A percentile compares a stretch with the other conserved stretches of the same genome.
Conservation (phyloP, 176 grass and related monocot genomes). For the Hordeum vulgare region DNA sequence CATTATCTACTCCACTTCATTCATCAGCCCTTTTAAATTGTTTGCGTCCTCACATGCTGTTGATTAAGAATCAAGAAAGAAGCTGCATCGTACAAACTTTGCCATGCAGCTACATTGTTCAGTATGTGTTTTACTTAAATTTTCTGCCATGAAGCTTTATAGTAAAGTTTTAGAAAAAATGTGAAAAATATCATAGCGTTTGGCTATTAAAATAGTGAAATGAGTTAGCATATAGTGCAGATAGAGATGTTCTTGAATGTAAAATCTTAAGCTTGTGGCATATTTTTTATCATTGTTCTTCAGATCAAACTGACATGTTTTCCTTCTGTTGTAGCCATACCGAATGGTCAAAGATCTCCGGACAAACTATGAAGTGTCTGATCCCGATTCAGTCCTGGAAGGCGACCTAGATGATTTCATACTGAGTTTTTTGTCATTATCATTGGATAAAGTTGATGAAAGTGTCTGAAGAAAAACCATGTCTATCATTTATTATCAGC, state of each 20-base stretch:
- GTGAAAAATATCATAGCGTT: not conserved
- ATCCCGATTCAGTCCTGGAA: slow-evolving; percentile 80
- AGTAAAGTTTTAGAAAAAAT: not conserved
- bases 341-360: slow-evolving; percentile 96
- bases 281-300: not conserved
- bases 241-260: not conserved
- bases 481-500: not conserved
- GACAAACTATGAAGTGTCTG: slow-evolving; percentile 91
- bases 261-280: not conserved
- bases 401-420: slow-evolving; percentile 84
- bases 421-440: slow-evolving; percentile 69
- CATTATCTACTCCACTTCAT: not conserved
- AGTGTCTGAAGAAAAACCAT: slow-evolving; percentile 31
- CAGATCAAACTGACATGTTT: not conserved
- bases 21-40: not conserved
- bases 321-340: slow-evolving; percentile 55
- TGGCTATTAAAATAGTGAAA: not conserved
- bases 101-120: not conserved
- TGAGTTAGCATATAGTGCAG: not conserved
- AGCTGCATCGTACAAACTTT: not conserved
- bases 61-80: slow-evolving; percentile 7
- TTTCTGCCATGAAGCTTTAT: not conserved
- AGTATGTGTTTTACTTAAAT: not conserved
- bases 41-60: not conserved
- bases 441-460: slow-evolving; percentile 62